phyloP scores from a whole-genome alignment of 2,329 filamentous ascomycete species.

The Scedosporium boydii region DNA sequence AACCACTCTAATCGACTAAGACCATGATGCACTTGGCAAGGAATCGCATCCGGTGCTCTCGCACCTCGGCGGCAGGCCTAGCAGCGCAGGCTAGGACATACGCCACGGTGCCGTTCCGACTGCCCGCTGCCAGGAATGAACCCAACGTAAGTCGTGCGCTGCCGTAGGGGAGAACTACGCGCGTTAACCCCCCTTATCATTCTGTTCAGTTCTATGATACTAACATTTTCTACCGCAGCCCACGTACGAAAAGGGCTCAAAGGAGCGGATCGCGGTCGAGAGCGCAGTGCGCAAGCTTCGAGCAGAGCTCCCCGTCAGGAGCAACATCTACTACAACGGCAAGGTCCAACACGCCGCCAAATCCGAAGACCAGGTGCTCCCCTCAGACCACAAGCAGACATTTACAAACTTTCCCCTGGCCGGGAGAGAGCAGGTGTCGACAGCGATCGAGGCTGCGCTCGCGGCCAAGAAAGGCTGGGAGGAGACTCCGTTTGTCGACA shows the following conservation, averaged over 20 bases:
- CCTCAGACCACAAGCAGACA: slow-evolving; percentile 21
- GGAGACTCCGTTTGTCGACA: slow-evolving; percentile 22
- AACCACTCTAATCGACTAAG: too few species aligned
- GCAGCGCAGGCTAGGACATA: slow-evolving; percentile 15
- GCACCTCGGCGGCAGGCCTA: slow-evolving; percentile 10
- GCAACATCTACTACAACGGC: slow-evolving; percentile 22
- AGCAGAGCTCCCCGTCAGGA: slow-evolving; percentile 20
- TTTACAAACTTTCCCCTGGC: slow-evolving; percentile 26
- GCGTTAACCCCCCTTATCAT: neutral
- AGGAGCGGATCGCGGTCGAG: slow-evolving; percentile 20
- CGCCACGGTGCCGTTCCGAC: slow-evolving; percentile 19
- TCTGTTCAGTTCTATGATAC: neutral
- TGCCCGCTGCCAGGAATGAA: slow-evolving; percentile 22
- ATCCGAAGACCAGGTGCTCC: slow-evolving; percentile 21
- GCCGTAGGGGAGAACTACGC: neutral
- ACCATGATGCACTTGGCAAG: neutral
- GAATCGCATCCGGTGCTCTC: slow-evolving; percentile 9
- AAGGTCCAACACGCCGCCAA: slow-evolving; percentile 16
- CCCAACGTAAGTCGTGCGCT: slow-evolving; percentile 19
- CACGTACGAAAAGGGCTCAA: slow-evolving; percentile 19
- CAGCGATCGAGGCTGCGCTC: slow-evolving; percentile 18
- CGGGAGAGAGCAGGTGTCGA: slow-evolving; percentile 20
- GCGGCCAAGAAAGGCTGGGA: slow-evolving; percentile 22
- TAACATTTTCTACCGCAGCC: slow-evolving; percentile 13
- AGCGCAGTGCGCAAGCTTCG: slow-evolving; percentile 19